phyloP scores from a whole-genome alignment of 306 rosid genomes.

The Styphnolobium japonicum region DNA sequence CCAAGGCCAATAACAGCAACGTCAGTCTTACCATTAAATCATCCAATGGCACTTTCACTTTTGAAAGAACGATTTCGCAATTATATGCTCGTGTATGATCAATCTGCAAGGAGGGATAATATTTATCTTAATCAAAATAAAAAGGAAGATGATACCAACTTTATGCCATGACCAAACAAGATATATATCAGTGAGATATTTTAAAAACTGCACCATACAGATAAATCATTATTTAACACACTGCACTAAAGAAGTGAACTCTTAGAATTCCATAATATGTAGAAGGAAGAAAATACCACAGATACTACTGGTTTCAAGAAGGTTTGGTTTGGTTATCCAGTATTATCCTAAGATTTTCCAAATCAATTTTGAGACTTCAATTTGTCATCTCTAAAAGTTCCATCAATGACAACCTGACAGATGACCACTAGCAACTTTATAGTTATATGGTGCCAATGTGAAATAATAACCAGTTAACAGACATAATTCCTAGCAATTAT shows the following conservation, averaged over 20 bases:
- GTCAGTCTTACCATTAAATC: constrained; percentile 57
- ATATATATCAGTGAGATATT: background rate
- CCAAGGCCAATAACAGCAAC: background rate
- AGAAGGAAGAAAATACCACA: background rate
- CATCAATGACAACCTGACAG: background rate
- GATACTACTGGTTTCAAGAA: background rate
- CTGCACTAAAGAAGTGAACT: background rate
- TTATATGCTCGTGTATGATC: constrained; percentile 74
- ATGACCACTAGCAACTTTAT: background rate
- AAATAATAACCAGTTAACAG: background rate
- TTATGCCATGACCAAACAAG: background rate
- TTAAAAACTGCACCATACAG: background rate
- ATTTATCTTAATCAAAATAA: background rate
- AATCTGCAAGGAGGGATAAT: constrained; percentile 38
- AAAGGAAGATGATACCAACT: background rate
- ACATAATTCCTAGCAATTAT: background rate
- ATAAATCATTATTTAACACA: constrained; percentile 1
- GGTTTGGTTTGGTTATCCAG: background rate
- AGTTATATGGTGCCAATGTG: background rate
- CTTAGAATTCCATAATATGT: background rate
- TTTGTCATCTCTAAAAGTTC: background rate
- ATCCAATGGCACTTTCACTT: constrained; percentile 62
- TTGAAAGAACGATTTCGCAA: constrained; percentile 79
- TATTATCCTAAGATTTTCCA: background rate
- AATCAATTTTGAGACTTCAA: background rate